Evolutionary conservation across 2,329 filamentous ascomycete species (phyloP), one percentile per base, ranked within the genome.

Genomic region (Colletotrichum sojae): DNA sequence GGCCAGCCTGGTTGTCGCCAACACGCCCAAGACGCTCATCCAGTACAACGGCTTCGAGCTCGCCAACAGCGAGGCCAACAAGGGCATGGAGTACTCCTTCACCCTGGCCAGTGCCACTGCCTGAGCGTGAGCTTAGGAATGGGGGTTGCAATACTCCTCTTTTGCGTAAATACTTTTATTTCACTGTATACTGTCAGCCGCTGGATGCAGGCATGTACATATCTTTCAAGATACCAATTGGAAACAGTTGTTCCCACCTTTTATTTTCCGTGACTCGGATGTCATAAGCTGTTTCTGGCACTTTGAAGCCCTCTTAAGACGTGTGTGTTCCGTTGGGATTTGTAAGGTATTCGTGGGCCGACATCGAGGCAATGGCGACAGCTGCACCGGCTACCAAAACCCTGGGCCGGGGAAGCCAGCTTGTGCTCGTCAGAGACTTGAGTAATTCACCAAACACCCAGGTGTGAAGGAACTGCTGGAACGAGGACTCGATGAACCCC

Each of bases 1-100:
- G 74, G 80, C 77, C 8, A 83, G 75, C 48, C 75, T 87, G 43
- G 81, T 86, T 9, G 78, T 87, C 48, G 85, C 79, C 15, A 86
- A 87, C 71, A 85, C 85, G 3, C 84, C 85, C 8, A 75, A 76
- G 8, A 69, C 76, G 55, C 76, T 84, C 25, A 76, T 84, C 27
- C 73, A 81, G 55, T 86, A 84, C 69, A 83, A 86, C 71, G 78
- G 82, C 3, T 84, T 83, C 65, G 68, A 78, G 39, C 73, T 83
- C 20, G 66, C 49, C n/a, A 78, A 72, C 2, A 74, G 75, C 3
- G 81, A 80, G 22, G 81, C 79, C 0, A 79, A 74, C 27, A 73
- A 75, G 45, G 82, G 82, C 0, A 63, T 84, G 20, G 78, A 83
- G 53, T 84, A 83, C 61, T 78, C 77, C 6, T 73, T 82, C 18